These are phyloP conservation scores for Hymenoscyphus fraxineus DNA, from an alignment of 2,329 filamentous ascomycete genomes.

Conservation along the genomic window DNA sequence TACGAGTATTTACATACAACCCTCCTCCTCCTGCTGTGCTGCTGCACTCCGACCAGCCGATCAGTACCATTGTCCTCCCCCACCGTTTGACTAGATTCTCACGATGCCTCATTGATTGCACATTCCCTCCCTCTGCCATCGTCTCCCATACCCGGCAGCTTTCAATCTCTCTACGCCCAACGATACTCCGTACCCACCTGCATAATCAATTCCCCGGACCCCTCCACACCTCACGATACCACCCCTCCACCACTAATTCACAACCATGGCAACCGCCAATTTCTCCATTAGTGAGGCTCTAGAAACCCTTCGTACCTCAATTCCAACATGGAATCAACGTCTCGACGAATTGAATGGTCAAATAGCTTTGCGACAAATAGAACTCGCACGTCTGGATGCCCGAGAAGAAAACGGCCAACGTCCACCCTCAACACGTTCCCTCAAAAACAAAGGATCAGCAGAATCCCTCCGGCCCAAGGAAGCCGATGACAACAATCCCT, in stretches of 20 bases:
- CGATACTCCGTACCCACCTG: not conserved
- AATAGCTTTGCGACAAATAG: slow-evolving; percentile 58
- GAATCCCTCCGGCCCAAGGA: slow-evolving; percentile 35
- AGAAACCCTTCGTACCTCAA: slow-evolving; percentile 49
- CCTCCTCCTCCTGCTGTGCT: not conserved
- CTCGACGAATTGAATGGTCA: slow-evolving; percentile 58
- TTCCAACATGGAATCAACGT: slow-evolving; percentile 57
- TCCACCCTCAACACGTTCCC: slow-evolving; percentile 32
- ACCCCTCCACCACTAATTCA: not conserved
- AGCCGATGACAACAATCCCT: slow-evolving; percentile 20
- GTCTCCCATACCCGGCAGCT: too few relatives aligned
- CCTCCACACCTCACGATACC: not conserved
- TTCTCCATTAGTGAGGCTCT: slow-evolving; percentile 49
- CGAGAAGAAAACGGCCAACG: slow-evolving; percentile 32
- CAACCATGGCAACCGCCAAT: slow-evolving; percentile 6
- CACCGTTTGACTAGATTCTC: not conserved
- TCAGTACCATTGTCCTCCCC: not conserved
- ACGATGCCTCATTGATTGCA: not conserved
- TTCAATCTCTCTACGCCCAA: not conserved
- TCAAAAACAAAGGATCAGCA: slow-evolving; percentile 35
- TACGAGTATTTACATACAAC: not conserved
- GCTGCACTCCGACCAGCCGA: not conserved
- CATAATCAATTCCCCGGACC: not conserved
- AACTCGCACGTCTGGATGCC: slow-evolving; percentile 47
- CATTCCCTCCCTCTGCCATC: not conserved